Conservation (phyloP, 805 yeast species). For the Wickerhamiella sorbophila region DNA sequence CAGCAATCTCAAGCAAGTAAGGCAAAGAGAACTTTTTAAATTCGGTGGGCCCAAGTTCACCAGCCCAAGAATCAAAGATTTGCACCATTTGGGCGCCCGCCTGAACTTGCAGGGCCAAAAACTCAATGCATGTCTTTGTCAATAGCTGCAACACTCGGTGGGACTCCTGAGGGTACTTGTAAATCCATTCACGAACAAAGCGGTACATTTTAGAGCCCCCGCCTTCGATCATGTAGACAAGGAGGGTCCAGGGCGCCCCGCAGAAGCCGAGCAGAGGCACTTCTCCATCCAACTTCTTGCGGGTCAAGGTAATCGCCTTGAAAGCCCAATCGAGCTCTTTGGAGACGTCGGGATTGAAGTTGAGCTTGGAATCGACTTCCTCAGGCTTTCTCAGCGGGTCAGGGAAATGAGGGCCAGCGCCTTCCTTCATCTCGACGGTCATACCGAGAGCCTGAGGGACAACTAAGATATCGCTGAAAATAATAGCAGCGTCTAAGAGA, state of each 20-base stretch:
- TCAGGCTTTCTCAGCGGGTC: conserved; percentile 66
- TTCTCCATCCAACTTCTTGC: conserved; percentile 71
- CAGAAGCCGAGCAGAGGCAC: conserved; percentile 92
- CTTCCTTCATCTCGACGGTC: conserved; percentile 85
- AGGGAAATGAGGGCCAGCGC: conserved; percentile 87
- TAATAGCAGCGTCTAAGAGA: conserved; percentile 89
- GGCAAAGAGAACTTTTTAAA: conserved; percentile 83
- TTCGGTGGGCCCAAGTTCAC: conserved; percentile 84
- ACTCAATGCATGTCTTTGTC: conserved; percentile 82
- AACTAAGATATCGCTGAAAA: conserved; percentile 87
- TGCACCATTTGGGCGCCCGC: conserved; percentile 99
- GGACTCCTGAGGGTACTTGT: conserved; percentile 57
- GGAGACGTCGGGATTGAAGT: conserved; percentile 49
- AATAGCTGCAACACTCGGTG: conserved; percentile 59
- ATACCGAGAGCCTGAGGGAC: conserved; percentile 98
- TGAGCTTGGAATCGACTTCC: conserved; percentile 37
- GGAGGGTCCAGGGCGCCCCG: conserved; percentile 96
- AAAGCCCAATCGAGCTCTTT: conserved; percentile 88
- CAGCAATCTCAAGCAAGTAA: conserved; percentile 62
- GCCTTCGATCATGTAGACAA: conserved; percentile 96
- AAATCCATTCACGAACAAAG: conserved; percentile 86
- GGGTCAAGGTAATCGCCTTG: conserved; percentile 82
- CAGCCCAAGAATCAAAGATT: conserved; percentile 96
- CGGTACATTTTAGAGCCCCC: conserved; percentile 88
- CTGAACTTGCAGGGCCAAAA: conserved; percentile 81